Evolutionary conservation across 192 early-diverging fungal species (phyloP).

Genomic region (Martensiomyces pterosporus): DNA sequence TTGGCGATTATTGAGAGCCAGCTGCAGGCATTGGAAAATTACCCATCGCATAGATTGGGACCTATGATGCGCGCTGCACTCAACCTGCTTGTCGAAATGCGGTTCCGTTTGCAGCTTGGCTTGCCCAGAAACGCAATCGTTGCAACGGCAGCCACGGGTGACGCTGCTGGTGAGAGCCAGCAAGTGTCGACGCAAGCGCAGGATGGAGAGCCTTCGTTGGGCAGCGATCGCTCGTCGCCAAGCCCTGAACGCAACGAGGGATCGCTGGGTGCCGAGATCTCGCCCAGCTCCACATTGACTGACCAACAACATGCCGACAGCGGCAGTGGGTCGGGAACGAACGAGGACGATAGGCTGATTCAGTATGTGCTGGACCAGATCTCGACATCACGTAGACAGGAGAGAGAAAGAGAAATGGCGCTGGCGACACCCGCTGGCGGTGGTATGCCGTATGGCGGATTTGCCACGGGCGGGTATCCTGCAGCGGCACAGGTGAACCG

Average conservation of each 20-base stretch:
- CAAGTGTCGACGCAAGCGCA: no score
- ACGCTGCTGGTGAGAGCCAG: no score
- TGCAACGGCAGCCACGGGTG: neutral
- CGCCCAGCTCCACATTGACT: no score
- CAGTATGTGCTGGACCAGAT: conserved; percentile 45
- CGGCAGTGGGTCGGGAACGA: conserved; percentile 11
- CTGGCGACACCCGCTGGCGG: neutral
- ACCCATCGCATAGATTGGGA: conserved; percentile 33
- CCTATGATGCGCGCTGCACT: conserved; percentile 47
- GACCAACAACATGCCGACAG: no score
- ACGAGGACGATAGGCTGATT: conserved; percentile 31
- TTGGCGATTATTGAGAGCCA: conserved; percentile 47
- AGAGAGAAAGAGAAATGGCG: conserved; percentile 1
- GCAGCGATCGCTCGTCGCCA: no score
- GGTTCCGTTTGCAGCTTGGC: conserved; percentile 43
- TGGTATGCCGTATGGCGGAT: no score
- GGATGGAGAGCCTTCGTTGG: no score
- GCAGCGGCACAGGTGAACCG: no score
- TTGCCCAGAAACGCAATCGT: conserved; percentile 21
- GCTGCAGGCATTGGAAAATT: conserved; percentile 35
- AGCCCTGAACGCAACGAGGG: no score
- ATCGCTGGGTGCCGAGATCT: no score
- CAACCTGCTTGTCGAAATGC: conserved; percentile 48
- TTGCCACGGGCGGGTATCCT: no score
- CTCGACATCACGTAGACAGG: conserved; percentile 23